Conservation (phyloP, 2,329 filamentous ascomycete genomes). For the Alternaria brassicae region DNA sequence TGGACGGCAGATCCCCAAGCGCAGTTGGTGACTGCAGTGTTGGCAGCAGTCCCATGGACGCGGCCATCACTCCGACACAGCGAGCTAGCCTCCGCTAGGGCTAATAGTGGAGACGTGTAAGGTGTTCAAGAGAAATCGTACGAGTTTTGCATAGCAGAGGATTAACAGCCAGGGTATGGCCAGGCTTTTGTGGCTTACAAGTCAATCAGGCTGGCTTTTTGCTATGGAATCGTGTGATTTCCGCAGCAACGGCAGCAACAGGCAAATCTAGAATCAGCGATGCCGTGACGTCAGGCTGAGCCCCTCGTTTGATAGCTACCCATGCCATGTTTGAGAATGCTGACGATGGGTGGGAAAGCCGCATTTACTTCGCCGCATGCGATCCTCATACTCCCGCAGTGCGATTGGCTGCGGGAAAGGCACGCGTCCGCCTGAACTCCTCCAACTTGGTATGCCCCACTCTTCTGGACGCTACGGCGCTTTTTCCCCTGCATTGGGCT, state of each 20-base stretch:
- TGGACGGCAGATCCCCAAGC: slow-evolving; percentile 24
- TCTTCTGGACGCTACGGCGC: not conserved
- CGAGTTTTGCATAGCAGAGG: slow-evolving; percentile 24
- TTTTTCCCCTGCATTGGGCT: not conserved
- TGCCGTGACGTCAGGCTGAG: slow-evolving; percentile 6
- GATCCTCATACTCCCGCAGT: not conserved
- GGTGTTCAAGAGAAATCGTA: slow-evolving; percentile 28
- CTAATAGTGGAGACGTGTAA: slow-evolving; percentile 10
- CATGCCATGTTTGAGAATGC: not conserved
- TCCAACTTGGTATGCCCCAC: not conserved
- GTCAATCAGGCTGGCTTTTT: not conserved
- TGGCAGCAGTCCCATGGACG: slow-evolving; percentile 16
- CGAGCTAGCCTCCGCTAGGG: slow-evolving; percentile 16
- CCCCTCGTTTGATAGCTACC: not conserved
- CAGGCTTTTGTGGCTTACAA: slow-evolving; percentile 19
- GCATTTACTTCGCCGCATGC: not conserved
- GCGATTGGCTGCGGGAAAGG: not conserved
- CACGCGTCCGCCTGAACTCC: no score
- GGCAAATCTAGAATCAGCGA: not conserved
- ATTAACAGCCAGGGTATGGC: slow-evolving; percentile 12
- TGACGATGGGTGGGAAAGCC: not conserved
- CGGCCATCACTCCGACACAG: slow-evolving; percentile 22
- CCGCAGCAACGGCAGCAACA: not conserved
- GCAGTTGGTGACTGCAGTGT: slow-evolving; percentile 12
- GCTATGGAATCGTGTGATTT: not conserved